phyloP scores from a whole-genome alignment of 2,329 filamentous ascomycete species.

The Fusarium sp. region DNA sequence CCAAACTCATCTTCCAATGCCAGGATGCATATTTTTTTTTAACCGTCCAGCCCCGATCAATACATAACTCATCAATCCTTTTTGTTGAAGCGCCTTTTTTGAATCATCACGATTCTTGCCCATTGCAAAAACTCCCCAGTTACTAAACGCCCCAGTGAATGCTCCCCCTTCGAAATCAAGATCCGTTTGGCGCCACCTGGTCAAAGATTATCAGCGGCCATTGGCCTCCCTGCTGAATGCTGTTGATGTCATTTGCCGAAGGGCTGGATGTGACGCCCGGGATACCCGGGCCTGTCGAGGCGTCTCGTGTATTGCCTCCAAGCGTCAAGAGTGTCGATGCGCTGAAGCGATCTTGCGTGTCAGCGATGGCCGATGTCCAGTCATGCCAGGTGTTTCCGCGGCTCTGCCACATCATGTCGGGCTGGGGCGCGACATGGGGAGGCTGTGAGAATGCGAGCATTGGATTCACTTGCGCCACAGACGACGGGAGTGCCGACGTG shows the following conservation, averaged over 20 bases:
- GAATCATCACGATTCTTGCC: conserved; percentile 4
- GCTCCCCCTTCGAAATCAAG: conserved; percentile 33
- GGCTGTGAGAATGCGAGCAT: conserved; percentile 54
- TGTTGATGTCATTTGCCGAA: conserved; percentile 41
- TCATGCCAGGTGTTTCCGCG: conserved; percentile 62
- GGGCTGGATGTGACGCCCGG: conserved; percentile 25
- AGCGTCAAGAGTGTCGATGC: conserved; percentile 60
- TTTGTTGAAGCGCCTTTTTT: background rate
- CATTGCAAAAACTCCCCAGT: background rate
- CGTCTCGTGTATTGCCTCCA: conserved; percentile 46
- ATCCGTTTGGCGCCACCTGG: conserved; percentile 37
- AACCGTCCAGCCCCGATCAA: conserved; percentile 10
- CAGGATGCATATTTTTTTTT: conserved; percentile 8
- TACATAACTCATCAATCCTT: conserved; percentile 22
- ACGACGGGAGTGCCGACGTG: conserved; percentile 33
- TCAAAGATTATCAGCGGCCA: conserved; percentile 49
- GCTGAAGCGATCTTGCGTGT: conserved; percentile 60
- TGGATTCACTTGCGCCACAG: conserved; percentile 47
- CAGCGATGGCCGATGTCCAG: conserved; percentile 62
- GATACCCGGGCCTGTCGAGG: conserved; percentile 20
- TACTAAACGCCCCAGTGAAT: conserved; percentile 32
- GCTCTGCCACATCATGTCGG: conserved; percentile 48
- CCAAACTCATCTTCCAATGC: background rate
- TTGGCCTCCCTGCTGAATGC: conserved; percentile 42
- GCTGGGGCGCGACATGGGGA: conserved; percentile 44